A percentile compares a stretch with the other conserved stretches of the same genome.
Evolutionary conservation across 2,329 filamentous ascomycete genomes (phyloP).

Genomic region (Hymenoscyphus linearis): DNA sequence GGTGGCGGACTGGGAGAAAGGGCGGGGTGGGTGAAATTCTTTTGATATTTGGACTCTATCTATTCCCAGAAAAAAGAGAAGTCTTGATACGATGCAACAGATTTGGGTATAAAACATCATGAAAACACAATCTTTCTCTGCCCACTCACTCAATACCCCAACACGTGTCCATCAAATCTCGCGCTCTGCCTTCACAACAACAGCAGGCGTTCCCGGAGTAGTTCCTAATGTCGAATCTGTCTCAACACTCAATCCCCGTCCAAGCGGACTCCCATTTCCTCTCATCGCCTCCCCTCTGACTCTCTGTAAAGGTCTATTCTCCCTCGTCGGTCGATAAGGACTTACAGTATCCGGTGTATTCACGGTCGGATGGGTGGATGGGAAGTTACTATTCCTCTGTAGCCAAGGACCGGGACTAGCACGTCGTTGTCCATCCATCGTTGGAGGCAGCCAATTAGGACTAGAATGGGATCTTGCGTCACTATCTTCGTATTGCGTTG

Average conservation of each 20-base stretch:
- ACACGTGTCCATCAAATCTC: not conserved
- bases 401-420: slow-evolving; percentile 25
- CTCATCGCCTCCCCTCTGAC: slow-evolving; percentile 12
- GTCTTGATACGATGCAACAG: not conserved
- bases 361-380: slow-evolving; percentile 10
- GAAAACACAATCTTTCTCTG: not conserved
- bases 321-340: slow-evolving; percentile 23
- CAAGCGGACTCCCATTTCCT: slow-evolving; percentile 25
- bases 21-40: no score
- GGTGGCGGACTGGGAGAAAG: no score
- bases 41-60: not conserved
- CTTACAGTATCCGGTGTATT: slow-evolving; percentile 19
- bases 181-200: not conserved
- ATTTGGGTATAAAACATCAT: not conserved
- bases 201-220: slow-evolving; percentile 25
- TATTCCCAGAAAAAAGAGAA: no score
- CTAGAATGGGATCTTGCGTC: slow-evolving; percentile 1
- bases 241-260: slow-evolving; percentile 25
- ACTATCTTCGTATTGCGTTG: slow-evolving; percentile 21
- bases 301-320: slow-evolving; percentile 22
- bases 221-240: slow-evolving; percentile 30
- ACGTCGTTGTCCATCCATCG: slow-evolving; percentile 12
- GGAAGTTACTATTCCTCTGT: slow-evolving; percentile 13
- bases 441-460: slow-evolving; percentile 8
- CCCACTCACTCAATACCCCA: no score